These are phyloP conservation scores for Talaromyces sp. DNA, from an alignment of 2,329 filamentous ascomycete species.

Conservation along the genomic window DNA sequence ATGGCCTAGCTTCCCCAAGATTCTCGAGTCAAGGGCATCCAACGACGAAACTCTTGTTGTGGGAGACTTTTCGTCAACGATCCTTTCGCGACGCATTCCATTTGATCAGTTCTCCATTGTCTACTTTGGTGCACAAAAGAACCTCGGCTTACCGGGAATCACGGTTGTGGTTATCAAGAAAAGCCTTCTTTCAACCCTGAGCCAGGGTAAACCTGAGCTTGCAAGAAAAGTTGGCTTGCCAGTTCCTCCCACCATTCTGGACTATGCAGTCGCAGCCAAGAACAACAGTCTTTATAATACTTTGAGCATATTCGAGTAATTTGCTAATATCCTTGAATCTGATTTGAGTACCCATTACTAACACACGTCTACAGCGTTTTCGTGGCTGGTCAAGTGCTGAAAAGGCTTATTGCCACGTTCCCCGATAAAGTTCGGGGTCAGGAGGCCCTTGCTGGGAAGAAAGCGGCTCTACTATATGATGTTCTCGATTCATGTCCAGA, in stretches of 20 bases:
- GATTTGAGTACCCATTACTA: conserved; percentile 38
- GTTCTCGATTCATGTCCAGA: conserved; percentile 68
- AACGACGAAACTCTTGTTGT: conserved; percentile 71
- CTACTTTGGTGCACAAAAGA: conserved; percentile 77
- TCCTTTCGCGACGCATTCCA: conserved; percentile 48
- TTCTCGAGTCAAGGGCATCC: conserved; percentile 53
- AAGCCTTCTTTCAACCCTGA: conserved; percentile 64
- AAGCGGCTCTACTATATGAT: conserved; percentile 70
- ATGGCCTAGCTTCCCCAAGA: conserved; percentile 67
- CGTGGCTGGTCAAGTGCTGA: conserved; percentile 74
- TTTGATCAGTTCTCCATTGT: conserved; percentile 10
- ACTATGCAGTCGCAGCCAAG: conserved; percentile 80
- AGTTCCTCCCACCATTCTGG: conserved; percentile 62
- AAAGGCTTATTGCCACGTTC: conserved; percentile 62
- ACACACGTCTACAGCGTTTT: conserved; percentile 1
- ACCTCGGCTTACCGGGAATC: conserved; percentile 78
- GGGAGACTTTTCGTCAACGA: conserved; percentile 92
- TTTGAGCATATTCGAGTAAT: conserved; percentile 74
- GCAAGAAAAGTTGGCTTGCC: conserved; percentile 58
- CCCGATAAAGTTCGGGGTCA: conserved; percentile 70
- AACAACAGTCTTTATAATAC: conserved; percentile 97
- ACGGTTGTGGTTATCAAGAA: conserved; percentile 84
- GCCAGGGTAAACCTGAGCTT: background rate
- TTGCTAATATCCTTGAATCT: conserved; percentile 53
- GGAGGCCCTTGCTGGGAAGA: conserved; percentile 65